Base-by-base conservation (phyloP, 148 eudicot species). In the Camellia sinensis region DNA sequence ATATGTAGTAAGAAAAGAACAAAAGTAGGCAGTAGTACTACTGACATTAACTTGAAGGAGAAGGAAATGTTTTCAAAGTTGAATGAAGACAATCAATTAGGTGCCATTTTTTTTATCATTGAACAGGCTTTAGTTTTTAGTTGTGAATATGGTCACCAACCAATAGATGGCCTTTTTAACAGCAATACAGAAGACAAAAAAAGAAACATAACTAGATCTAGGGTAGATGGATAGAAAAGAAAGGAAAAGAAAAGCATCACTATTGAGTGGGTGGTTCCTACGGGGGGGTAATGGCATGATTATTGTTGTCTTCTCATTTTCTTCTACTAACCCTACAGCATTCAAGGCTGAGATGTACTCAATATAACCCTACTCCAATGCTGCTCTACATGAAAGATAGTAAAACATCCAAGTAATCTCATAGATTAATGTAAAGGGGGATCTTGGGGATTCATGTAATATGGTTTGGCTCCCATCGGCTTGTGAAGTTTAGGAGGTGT, bases 1-100 rank as follows among this genome's bases (percentile, higher is more conserved):
- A 29, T 29, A 29, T 29, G 37, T 29, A 29, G 37, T 10, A 66
- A 71, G 22, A 53, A 64, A 18, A 41, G 66, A 66, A 29, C 74
- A 57, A 65, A 29, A 56, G 22, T 56, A 67, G 67, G 65, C 74
- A 67, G 17, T 29, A 29, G 37, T 29, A 29, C 37, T 29, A 29
- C 37, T 75, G 79, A 75, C 67, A 67, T 44, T 75, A 75, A 45
- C 74, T 75, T 75, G 45, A 45, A 45, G 56, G 15, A 81, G 65
- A 50, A 68, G 73, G 75, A 75, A 19, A n/a, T 37, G 14, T 67
- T 22, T 29, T 5, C 13, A 57, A 52, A 57, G n/a, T 18, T 65
- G 22, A 59, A 46, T 50, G 37, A 63, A 75, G 79, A 75, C 75
- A 60, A 75, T 57, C 6, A 11, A 13, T 72, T 83, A 9, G 74